Evolutionary conservation across 805 yeast genomes (phyloP).

Genomic region (Candida railenensis): DNA sequence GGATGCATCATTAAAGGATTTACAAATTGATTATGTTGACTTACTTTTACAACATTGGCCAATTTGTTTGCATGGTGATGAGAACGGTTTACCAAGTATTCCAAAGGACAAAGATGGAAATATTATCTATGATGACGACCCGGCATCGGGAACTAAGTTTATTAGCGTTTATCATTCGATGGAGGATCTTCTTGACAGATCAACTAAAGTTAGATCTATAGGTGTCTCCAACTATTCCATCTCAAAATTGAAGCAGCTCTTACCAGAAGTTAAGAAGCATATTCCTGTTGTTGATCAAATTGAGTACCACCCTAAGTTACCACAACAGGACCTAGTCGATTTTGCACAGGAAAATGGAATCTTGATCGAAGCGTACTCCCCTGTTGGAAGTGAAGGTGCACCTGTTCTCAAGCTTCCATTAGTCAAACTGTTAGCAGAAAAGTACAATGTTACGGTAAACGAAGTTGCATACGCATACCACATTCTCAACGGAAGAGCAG

Average conservation of each 20-base stretch:
- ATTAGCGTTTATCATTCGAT: slow-evolving; percentile 28
- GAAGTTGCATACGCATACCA: slow-evolving; percentile 63
- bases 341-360: slow-evolving; percentile 38
- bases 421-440: slow-evolving; percentile 53
- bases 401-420: slow-evolving; percentile 55
- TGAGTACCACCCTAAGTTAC: slow-evolving; percentile 36
- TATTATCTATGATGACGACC: slow-evolving; percentile 32
- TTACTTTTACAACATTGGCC: slow-evolving; percentile 53
- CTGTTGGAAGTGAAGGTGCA: slow-evolving; percentile 65
- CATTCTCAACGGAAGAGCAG: slow-evolving; percentile 57
- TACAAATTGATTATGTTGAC: slow-evolving; percentile 47
- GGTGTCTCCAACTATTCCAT: slow-evolving; percentile 37
- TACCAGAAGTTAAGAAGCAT: slow-evolving; percentile 20
- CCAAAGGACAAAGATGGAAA: slow-evolving; percentile 40
- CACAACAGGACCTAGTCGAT: slow-evolving; percentile 39
- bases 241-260: slow-evolving; percentile 24
- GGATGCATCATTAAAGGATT: slow-evolving; percentile 36
- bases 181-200: slow-evolving; percentile 26
- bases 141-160: slow-evolving; percentile 29
- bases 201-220: slow-evolving; percentile 31
- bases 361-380: slow-evolving; percentile 55
- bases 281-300: slow-evolving; percentile 35
- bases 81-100: slow-evolving; percentile 33
- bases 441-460: slow-evolving; percentile 51
- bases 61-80: slow-evolving; percentile 38